phyloP scores from a whole-genome alignment of 75 land plant species.

The Larix kaempferi region DNA sequence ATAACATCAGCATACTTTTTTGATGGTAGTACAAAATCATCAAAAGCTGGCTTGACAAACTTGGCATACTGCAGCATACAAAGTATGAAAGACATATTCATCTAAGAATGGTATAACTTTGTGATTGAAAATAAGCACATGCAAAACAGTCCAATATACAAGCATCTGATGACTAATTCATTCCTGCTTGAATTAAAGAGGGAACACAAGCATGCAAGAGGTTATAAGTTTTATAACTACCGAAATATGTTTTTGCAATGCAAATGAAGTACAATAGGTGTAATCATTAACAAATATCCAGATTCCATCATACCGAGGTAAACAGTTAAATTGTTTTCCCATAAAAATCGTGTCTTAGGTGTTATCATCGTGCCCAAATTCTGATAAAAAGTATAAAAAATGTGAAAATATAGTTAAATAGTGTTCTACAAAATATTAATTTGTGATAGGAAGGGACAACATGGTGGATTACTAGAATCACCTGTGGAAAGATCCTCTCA shows the following conservation, averaged over 20 bases:
- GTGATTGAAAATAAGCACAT: not conserved
- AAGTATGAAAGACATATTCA: not conserved
- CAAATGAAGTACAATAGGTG: not conserved
- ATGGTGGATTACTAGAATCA: too few species aligned
- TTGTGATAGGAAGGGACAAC: too few species aligned
- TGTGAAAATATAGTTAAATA: too few species aligned
- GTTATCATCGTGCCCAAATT: too few species aligned
- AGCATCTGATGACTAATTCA: not conserved
- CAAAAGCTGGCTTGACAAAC: constrained; percentile 98
- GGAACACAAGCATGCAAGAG: not conserved
- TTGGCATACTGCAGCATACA: constrained; percentile 76
- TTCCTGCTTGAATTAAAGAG: not conserved
- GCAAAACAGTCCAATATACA: not conserved
- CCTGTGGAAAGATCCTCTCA: too few species aligned
- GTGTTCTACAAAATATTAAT: too few species aligned
- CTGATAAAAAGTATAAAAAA: too few species aligned
- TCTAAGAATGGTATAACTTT: not conserved
- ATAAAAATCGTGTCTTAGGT: not conserved
- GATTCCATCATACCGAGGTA: not conserved
- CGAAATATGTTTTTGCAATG: not conserved
- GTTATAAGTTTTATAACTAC: not conserved
- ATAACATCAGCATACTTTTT: constrained; percentile 99
- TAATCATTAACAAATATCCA: not conserved
- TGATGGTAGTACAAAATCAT: constrained; percentile 94
- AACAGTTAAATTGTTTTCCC: not conserved